phyloP scores from a whole-genome alignment of 1,284 basidiomycete genomes.

The Hypsizygus ulmarius region DNA sequence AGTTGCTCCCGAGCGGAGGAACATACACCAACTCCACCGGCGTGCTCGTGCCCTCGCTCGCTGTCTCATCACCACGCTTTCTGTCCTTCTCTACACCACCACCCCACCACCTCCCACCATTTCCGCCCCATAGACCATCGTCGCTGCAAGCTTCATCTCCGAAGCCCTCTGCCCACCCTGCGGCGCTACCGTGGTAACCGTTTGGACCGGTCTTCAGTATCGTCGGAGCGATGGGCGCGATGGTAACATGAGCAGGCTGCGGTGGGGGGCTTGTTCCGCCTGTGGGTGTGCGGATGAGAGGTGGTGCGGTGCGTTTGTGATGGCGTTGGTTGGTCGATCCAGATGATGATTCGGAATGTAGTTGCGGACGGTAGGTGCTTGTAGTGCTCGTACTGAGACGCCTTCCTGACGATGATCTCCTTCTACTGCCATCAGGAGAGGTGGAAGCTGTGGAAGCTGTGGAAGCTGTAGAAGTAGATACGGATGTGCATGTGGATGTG shows the following conservation, averaged over 20 bases:
- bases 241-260: constrained; percentile 61
- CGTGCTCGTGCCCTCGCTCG: constrained; percentile 28
- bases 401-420: constrained; percentile 11
- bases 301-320: constrained; percentile 17
- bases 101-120: constrained; percentile 17
- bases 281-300: constrained; percentile 14
- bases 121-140: constrained; percentile 27
- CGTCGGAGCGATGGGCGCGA: constrained; percentile 93
- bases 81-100: constrained; percentile 22
- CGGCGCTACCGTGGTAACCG: constrained; percentile 34
- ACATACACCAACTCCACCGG: constrained; percentile 73
- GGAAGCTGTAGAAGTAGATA: no score
- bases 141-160: constrained; percentile 30
- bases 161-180: constrained; percentile 27
- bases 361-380: constrained; percentile 24
- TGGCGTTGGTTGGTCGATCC: constrained; percentile 14
- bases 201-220: constrained; percentile 78
- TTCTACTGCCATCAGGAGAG: constrained; percentile 15
- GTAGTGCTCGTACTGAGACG: constrained; percentile 22
- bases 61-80: constrained; percentile 34
- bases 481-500: constrained; percentile 30
- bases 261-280: constrained; percentile 8
- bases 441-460: constrained; percentile 17
- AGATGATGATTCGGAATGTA: constrained; percentile 20
- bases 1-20: constrained; percentile 55